phyloP scores from a whole-genome alignment of 73 alveolate genomes.

The Paramecium biaurelia region DNA sequence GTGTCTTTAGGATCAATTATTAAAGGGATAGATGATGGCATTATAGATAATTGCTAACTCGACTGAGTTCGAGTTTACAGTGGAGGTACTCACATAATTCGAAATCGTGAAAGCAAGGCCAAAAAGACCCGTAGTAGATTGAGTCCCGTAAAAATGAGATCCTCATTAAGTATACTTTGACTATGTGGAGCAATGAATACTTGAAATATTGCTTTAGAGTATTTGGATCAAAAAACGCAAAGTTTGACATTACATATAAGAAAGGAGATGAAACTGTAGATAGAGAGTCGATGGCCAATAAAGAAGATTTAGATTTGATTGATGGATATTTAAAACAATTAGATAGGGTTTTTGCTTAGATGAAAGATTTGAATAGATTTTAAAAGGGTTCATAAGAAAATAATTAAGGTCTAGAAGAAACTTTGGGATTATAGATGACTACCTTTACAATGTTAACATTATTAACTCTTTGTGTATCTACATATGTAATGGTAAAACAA shows the following conservation, averaged over 20 bases:
- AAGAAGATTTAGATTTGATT: background rate
- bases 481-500: background rate
- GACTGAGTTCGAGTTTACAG: slow-evolving; percentile 20
- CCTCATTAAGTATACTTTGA: background rate
- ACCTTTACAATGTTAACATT: background rate
- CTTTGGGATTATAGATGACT: background rate
- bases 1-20: background rate
- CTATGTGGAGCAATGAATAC: background rate
- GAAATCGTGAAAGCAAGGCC: background rate
- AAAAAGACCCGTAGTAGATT: background rate
- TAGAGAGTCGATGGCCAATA: background rate
- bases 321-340: background rate
- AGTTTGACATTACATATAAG: background rate
- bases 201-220: background rate
- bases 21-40: background rate
- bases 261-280: background rate
- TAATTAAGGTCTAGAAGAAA: background rate
- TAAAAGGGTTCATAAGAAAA: background rate
- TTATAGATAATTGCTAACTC: background rate
- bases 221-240: background rate
- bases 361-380: background rate
- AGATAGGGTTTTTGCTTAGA: background rate
- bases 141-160: background rate
- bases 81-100: background rate
- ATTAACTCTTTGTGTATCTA: background rate